Base-by-base conservation (phyloP, 257 asterid species). In the Coffea canephora region DNA sequence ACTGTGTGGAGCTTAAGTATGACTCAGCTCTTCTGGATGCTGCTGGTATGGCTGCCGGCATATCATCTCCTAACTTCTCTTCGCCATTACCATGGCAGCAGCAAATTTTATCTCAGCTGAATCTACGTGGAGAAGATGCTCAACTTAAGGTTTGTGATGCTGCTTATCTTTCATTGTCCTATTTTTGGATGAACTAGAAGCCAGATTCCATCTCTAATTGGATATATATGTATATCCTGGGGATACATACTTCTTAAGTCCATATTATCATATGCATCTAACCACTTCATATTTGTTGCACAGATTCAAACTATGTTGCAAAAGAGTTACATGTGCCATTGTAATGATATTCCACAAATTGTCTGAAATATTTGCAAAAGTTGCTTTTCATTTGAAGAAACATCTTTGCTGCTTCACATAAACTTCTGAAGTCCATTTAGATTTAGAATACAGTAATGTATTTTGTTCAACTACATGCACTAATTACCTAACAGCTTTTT, bases 21-120 rank as follows among this genome's bases (percentile, higher is more conserved):
- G 98, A 96, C 57, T 78, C 93, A 2, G 91, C 91, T 71, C 94
- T 96, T 78, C 88, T 96, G n/a, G 99, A 93, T 83, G 97, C 98
- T 87, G 99, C 99, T 55, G 88, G 97, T 92, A 88, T 83, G 85
- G 95, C 95, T 79, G 96, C 96, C 25, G 98, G 96, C 45, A 78
- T 90, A 80, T 81, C 92, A 16, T 77, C 91, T 80, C 90, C 95
- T 10, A 91, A 84, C 89, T 90, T 92, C 85, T 92, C 95, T 73
- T 85, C 96, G 9, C 98, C 97, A 27, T 75, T 89, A n/a, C 91
- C 94, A 36, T 96, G 97, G 99, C 97, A 94, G 86, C 91, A 85
- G 76, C 84, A 77, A 48, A 78, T 91, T 85, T 85, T 96, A 61
- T 79, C 69, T 74, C 88, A 77, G 80, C 85, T 96, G 78, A 91